Conservation (phyloP, 2,329 filamentous ascomycete genomes). For the Plenodomus tracheiphilus region DNA sequence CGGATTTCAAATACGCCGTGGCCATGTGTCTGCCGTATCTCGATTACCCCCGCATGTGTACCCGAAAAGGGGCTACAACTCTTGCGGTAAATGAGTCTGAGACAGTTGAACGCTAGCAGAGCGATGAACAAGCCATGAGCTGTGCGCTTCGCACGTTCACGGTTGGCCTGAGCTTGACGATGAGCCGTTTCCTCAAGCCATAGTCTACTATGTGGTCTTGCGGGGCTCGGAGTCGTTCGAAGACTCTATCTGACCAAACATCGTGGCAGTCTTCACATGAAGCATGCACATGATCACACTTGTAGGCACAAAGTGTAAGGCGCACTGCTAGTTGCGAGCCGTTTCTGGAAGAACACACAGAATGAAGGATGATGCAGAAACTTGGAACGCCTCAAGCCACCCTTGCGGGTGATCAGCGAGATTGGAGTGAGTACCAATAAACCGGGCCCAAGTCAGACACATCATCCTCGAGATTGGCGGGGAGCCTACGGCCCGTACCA, state of each 20-base stretch:
- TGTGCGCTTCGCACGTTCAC: background rate
- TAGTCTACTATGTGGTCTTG: no score
- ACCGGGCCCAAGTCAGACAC: conserved; percentile 23
- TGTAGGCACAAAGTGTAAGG: background rate
- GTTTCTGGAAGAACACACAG: conserved; percentile 34
- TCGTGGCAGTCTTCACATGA: background rate
- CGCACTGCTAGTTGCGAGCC: conserved; percentile 6
- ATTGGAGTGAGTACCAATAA: conserved; percentile 32
- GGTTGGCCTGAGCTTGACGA: background rate
- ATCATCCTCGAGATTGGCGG: conserved; percentile 3
- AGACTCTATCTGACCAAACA: background rate
- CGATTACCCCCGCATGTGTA: background rate
- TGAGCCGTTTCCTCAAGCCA: background rate
- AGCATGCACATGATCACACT: background rate
- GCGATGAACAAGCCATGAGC: background rate
- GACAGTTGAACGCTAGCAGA: background rate
- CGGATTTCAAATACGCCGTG: background rate
- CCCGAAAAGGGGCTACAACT: background rate
- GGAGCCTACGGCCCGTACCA: conserved; percentile 17
- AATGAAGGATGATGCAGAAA: conserved; percentile 19
- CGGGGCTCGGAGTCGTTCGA: background rate
- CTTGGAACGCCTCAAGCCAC: conserved; percentile 39
- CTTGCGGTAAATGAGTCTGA: background rate
- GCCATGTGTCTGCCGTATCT: background rate
- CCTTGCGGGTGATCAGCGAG: conserved; percentile 41